A percentile compares a stretch with the other conserved stretches of the same genome.
Conservation (phyloP, 2,329 filamentous ascomycete species). For the Phyllachora maydis region DNA sequence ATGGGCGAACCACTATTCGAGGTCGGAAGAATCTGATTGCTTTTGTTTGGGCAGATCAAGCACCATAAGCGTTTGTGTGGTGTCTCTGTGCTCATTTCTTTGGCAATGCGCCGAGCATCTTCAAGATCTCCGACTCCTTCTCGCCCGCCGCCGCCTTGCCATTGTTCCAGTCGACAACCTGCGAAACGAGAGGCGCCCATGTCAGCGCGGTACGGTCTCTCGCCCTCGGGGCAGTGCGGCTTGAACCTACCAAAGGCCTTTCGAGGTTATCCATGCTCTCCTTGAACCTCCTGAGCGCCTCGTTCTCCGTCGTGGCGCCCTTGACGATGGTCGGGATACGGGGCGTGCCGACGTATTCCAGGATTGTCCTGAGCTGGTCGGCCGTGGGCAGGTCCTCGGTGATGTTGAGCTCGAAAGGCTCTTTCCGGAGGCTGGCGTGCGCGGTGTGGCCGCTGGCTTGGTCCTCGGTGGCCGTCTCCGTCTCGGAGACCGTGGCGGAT, state of each 20-base stretch:
- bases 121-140: constrained; percentile 75
- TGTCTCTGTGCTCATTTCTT: too few relatives aligned
- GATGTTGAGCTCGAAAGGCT: constrained; percentile 61
- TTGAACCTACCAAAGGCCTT: too few relatives aligned
- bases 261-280: constrained; percentile 46
- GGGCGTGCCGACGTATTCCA: constrained; percentile 33
- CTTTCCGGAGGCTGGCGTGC: constrained; percentile 33
- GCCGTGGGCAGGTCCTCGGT: constrained; percentile 37
- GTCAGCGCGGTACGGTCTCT: neutral
- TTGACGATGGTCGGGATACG: constrained; percentile 43
- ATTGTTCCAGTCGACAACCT: constrained; percentile 85
- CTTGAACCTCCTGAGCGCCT: constrained; percentile 65
- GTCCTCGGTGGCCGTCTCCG: constrained; percentile 53
- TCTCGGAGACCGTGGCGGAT: constrained; percentile 44
- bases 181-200: constrained; percentile 8
- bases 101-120: constrained; percentile 42
- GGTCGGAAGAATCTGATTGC: too few relatives aligned
- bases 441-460: constrained; percentile 46
- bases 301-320: constrained; percentile 52
- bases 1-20: too few relatives aligned
- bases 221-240: neutral
- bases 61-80: too few relatives aligned
- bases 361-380: constrained; percentile 14
- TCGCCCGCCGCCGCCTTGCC: constrained; percentile 62
- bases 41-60: too few relatives aligned